Evolutionary conservation across 1,284 basidiomycete genomes (phyloP), one percentile per base, ranked within the genome.

Genomic region (Fomitopsis betulina): DNA sequence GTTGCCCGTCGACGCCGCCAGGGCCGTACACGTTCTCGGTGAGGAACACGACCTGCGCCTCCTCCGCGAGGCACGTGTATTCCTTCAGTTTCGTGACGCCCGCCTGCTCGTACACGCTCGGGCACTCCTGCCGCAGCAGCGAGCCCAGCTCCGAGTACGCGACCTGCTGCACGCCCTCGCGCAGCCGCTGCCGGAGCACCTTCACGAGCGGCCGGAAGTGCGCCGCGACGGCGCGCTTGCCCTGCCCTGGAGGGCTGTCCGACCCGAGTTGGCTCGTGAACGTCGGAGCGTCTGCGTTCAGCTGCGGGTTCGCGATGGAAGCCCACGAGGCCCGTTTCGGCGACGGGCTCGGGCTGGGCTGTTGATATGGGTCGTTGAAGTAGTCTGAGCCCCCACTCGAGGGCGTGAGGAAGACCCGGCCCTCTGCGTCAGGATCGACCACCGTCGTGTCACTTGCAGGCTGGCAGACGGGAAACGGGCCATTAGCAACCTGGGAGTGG

Each of bases 71-170:
- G 38, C 68, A 68, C 17, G 71, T 67, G 62, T 83, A 86, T 39
- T 82, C 73, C 54, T 72, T 75, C 62, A 86, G 81, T 54, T 67
- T 76, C 2, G 68, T 62, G 23, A 77, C 77, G 25, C 81, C 80
- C 2, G 76, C 81, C 21, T 72, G 73, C 64, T 70, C 67, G 67
- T 82, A 86, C 10, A 76, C 68, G 58, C 73, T 72, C 56, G 58
- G 25, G 17, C 54, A 60, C 57, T 64, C 64, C 50, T 63, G 55
- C 27, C 59, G 61, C n/a, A 71, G 63, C 45, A 67, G 55, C 51
- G 63, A 51, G 19, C 70, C 70, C 37, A 72, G 65, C 58, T 65
- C 63, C 40, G 70, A 72, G 47, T 62, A 67, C 43, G 61, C 59
- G 45, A 70, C 60, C 49, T 63, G 58, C 25, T 50, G 54, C 42